These are phyloP conservation scores for Lactifluus subvellereus DNA, from an alignment of 768 basidiomycete species.

Conservation along the genomic window DNA sequence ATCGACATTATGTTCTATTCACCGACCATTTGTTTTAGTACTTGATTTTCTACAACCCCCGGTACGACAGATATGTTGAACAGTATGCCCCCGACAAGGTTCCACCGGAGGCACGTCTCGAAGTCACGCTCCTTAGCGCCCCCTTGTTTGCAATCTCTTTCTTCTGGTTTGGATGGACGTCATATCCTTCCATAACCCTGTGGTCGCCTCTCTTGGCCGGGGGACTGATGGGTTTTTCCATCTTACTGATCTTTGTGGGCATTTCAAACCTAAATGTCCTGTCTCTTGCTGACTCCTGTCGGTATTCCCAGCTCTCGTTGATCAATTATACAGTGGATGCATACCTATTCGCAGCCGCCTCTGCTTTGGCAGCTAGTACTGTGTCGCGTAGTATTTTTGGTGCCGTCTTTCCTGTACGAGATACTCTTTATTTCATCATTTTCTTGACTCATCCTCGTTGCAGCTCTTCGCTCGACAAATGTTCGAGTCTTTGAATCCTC, in stretches of 20 bases:
- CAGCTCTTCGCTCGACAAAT: conserved; percentile 50
- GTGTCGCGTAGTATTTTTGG: conserved; percentile 50
- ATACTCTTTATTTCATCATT: background rate
- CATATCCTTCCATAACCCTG: conserved; percentile 44
- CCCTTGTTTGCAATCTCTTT: conserved; percentile 49
- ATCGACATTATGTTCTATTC: background rate
- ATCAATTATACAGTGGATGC: conserved; percentile 61
- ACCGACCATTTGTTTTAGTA: conserved; percentile 24
- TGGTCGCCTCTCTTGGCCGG: conserved; percentile 52
- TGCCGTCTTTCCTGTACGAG: conserved; percentile 27
- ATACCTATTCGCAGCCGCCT: conserved; percentile 49
- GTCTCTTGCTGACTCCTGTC: background rate
- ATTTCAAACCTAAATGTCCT: background rate
- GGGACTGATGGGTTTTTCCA: conserved; percentile 45
- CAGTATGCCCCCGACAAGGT: conserved; percentile 46
- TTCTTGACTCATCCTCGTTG: background rate
- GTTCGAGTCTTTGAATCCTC: conserved; percentile 44
- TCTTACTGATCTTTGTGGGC: conserved; percentile 51
- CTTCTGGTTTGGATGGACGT: conserved; percentile 71
- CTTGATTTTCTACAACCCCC: conserved; percentile 53
- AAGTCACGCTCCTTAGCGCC: conserved; percentile 43
- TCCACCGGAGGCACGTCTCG: conserved; percentile 54
- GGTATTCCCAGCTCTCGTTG: conserved; percentile 39
- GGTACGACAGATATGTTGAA: conserved; percentile 40
- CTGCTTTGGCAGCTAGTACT: conserved; percentile 49